Conservation (phyloP, 257 asterid species). For the Solanum ossicruentum region DNA sequence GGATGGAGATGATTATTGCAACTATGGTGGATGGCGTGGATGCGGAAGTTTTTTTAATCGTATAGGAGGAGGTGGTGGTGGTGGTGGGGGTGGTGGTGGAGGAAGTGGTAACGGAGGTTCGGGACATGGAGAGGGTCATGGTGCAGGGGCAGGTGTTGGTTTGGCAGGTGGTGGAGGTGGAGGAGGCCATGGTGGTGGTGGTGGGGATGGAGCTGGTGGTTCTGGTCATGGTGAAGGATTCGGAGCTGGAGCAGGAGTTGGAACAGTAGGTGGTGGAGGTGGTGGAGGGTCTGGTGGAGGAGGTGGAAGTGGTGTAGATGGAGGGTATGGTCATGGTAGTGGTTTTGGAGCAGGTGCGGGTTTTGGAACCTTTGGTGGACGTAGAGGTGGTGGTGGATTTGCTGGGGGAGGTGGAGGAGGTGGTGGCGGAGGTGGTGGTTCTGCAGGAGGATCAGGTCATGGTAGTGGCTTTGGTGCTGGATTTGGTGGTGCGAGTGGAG, state of each 20-base stretch:
- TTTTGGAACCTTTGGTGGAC: neutral
- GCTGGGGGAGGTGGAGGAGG: neutral
- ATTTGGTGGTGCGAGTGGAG: neutral
- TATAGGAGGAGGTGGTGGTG: neutral
- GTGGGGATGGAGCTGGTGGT: neutral
- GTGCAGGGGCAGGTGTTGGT: slow-evolving; percentile 3
- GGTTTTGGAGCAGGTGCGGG: slow-evolving; percentile 6
- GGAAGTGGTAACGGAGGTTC: slow-evolving; percentile 5
- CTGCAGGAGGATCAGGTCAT: slow-evolving; percentile 1
- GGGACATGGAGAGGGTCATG: slow-evolving; percentile 2
- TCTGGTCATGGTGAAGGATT: neutral
- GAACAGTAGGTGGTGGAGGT: slow-evolving; percentile 5
- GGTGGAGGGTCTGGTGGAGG: slow-evolving; percentile 11
- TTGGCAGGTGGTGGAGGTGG: slow-evolving; percentile 1
- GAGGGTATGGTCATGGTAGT: slow-evolving; percentile 1
- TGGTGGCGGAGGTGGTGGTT: neutral
- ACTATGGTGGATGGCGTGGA: slow-evolving; percentile 6
- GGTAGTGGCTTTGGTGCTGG: slow-evolving; percentile 5
- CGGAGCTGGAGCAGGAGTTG: neutral
- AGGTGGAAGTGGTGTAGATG: neutral
- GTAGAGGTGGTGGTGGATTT: neutral
- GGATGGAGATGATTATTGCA: slow-evolving; percentile 9
- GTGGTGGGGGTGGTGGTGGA: neutral
- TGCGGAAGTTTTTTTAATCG: slow-evolving; percentile 1
- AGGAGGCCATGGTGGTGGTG: slow-evolving; percentile 4